Percentiles rank a stretch among this genome's conserved stretches.
These are phyloP conservation scores for Paraleonurus japonicus DNA, from an alignment of 257 asterid species.

Conservation along the genomic window DNA sequence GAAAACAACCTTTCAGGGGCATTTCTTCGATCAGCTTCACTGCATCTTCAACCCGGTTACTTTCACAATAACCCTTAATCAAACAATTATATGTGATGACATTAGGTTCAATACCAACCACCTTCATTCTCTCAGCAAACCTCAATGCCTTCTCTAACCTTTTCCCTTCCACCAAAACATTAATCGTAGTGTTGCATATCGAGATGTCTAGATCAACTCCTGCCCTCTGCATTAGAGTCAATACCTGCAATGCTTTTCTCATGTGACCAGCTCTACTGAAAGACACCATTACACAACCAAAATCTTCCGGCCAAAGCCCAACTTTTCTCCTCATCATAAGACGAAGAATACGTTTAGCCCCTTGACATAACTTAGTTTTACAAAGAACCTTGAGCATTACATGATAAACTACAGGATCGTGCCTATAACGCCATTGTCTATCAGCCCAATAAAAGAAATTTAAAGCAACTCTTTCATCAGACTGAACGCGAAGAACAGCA, in stretches of 20 bases:
- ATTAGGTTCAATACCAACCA: constrained; percentile 70
- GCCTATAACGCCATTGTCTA: constrained; percentile 86
- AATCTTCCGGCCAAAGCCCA: constrained; percentile 62
- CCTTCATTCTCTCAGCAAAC: constrained; percentile 72
- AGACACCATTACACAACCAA: constrained; percentile 88
- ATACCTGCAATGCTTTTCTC: constrained; percentile 76
- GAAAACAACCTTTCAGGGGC: constrained; percentile 66
- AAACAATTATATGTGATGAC: constrained; percentile 73
- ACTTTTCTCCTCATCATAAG: constrained; percentile 67
- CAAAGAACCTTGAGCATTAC: constrained; percentile 72
- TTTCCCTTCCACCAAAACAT: constrained; percentile 81
- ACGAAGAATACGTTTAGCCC: constrained; percentile 78
- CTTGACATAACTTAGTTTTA: constrained; percentile 88
- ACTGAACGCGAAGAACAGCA: constrained; percentile 62
- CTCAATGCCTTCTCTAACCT: constrained; percentile 71
- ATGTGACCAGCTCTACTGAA: constrained; percentile 87
- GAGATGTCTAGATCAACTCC: constrained; percentile 67
- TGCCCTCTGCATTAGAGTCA: constrained; percentile 72
- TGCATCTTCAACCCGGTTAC: constrained; percentile 52
- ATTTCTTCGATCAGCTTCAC: constrained; percentile 63
- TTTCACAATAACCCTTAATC: constrained; percentile 86
- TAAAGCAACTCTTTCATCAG: constrained; percentile 83
- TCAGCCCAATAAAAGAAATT: constrained; percentile 89
- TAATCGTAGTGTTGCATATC: constrained; percentile 73
- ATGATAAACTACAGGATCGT: constrained; percentile 65